These are phyloP conservation scores for Orychophragmus violaceus DNA, from an alignment of 345 rosid genomes.

Conservation along the genomic window DNA sequence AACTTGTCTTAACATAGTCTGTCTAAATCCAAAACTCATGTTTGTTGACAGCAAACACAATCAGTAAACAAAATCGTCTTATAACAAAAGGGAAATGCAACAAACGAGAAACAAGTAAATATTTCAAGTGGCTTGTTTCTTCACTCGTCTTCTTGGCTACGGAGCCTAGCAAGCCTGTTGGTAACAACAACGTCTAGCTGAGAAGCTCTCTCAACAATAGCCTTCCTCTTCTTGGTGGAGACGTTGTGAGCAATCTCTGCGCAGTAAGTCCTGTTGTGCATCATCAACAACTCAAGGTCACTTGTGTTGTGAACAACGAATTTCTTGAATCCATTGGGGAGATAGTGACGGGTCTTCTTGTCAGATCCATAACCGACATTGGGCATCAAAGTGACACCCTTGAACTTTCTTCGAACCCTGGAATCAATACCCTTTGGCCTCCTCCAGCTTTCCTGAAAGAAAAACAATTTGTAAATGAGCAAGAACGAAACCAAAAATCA, in stretches of 20 bases:
- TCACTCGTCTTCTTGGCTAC: constrained; percentile 82
- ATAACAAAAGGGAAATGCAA: constrained; percentile 2
- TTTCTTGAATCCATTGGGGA: constrained; percentile 82
- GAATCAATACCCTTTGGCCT: constrained; percentile 90
- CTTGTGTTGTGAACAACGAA: constrained; percentile 66
- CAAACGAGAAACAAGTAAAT: constrained; percentile 10
- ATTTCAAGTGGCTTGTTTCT: neutral
- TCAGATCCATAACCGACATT: constrained; percentile 78
- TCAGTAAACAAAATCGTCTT: constrained; percentile 9
- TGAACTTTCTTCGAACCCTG: constrained; percentile 75
- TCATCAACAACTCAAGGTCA: constrained; percentile 82
- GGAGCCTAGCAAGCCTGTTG: constrained; percentile 71
- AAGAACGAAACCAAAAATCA: neutral
- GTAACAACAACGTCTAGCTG: constrained; percentile 72
- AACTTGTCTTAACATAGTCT: neutral
- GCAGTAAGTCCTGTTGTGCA: constrained; percentile 91
- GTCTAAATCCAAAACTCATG: constrained; percentile 9
- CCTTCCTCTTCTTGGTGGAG: constrained; percentile 74
- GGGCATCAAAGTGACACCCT: constrained; percentile 75
- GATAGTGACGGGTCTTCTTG: constrained; percentile 76
- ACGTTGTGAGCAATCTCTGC: constrained; percentile 85
- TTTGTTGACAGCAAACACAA: constrained; percentile 5
- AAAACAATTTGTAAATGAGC: neutral
- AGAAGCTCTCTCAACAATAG: constrained; percentile 74
- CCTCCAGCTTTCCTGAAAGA: constrained; percentile 60